Conservation (phyloP, 768 basidiomycete species). For the Tephrocybe sp. region DNA sequence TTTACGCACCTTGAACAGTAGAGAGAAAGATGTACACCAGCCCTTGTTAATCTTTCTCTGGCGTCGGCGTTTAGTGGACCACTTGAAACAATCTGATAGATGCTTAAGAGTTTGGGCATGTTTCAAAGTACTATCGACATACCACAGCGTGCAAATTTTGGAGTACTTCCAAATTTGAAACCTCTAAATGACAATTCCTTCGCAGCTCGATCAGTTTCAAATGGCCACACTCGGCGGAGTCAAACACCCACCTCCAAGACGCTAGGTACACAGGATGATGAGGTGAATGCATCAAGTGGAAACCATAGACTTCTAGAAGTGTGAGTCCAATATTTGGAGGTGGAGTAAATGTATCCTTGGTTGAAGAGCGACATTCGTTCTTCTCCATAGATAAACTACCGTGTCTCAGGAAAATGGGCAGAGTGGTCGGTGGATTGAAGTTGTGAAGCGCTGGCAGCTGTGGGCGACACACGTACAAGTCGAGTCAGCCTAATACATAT, state of each 20-base stretch:
- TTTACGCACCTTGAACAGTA: neutral
- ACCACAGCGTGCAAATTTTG: constrained; percentile 2
- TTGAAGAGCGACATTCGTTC: neutral
- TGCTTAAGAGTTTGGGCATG: neutral
- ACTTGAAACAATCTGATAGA: constrained; percentile 3
- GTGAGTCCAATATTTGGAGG: constrained; percentile 1
- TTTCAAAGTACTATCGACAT: neutral
- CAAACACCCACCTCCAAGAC: constrained; percentile 2
- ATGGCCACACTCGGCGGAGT: neutral
- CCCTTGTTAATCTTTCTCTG: constrained; percentile 8
- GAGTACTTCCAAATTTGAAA: neutral
- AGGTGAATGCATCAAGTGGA: constrained; percentile 3
- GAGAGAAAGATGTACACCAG: constrained; percentile 10
- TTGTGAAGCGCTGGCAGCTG: no score
- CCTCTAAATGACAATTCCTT: neutral
- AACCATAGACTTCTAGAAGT: constrained; percentile 1
- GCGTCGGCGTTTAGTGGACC: constrained; percentile 2
- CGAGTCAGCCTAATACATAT: no score
- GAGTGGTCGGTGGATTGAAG: no score
- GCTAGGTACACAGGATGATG: constrained; percentile 2
- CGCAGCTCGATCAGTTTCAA: neutral
- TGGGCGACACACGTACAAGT: no score
- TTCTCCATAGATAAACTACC: neutral
- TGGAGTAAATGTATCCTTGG: neutral
- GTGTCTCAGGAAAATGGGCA: no score